Percentiles rank a stretch among this genome's conserved stretches.
Evolutionary conservation across 192 early-diverging fungal genomes (phyloP).

Genomic region (Coemansia sp.): DNA sequence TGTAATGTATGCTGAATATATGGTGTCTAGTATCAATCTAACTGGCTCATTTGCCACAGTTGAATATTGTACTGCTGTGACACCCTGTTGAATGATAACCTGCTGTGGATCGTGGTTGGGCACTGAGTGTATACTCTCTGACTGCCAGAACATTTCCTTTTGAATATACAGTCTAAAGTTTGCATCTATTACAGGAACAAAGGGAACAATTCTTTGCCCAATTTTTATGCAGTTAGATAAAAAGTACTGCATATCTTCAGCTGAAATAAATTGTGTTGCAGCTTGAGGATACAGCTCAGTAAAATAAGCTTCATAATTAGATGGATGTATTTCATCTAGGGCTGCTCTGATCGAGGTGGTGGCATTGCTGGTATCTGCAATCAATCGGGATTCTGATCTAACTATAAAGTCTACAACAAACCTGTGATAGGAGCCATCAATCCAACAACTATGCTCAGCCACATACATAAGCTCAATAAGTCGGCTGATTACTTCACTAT

Average conservation of each 20-base stretch:
- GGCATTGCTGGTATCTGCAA: no score
- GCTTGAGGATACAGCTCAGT: conserved; percentile 7
- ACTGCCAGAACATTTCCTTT: conserved; percentile 89
- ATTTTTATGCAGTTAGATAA: conserved; percentile 47
- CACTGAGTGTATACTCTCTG: conserved; percentile 80
- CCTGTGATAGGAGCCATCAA: conserved; percentile 67
- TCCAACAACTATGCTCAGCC: conserved; percentile 71
- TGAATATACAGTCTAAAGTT: conserved; percentile 87
- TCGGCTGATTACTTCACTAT: conserved; percentile 75
- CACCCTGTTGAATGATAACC: conserved; percentile 85
- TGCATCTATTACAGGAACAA: conserved; percentile 81
- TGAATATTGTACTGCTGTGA: conserved; percentile 72
- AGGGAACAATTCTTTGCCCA: conserved; percentile 83
- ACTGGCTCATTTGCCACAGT: conserved; percentile 79
- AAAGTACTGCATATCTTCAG: conserved; percentile 35
- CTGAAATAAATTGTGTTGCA: conserved; percentile 4
- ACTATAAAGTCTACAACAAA: conserved; percentile 75
- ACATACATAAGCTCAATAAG: conserved; percentile 79
- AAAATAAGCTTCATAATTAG: no score
- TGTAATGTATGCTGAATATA: conserved; percentile 76
- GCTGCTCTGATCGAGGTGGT: no score
- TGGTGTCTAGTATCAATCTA: conserved; percentile 78
- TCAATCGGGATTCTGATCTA: conserved; percentile 84
- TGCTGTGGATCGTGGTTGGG: conserved; percentile 80
- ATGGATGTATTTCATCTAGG: no score